Base-by-base conservation (phyloP, 371 early-diverging fungal species). In the Mucor lusitanicus region DNA sequence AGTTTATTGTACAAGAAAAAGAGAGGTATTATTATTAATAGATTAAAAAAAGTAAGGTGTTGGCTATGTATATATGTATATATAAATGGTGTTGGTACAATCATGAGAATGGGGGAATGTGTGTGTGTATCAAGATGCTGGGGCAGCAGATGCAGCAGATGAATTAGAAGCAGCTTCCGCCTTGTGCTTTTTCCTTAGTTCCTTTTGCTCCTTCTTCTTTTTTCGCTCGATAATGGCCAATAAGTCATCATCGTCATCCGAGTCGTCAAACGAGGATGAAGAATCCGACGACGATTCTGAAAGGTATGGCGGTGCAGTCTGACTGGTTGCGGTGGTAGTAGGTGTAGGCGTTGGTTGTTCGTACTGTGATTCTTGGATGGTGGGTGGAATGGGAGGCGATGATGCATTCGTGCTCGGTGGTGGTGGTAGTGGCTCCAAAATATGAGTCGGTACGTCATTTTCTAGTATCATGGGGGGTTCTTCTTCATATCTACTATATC, bases 391-490 rank as follows among this genome's bases (percentile, higher is more conserved):
- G 11, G 66, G 48, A 40, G 56, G 17, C 21, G 21, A 8, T 33
- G 33, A 33, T 30, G 30, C n/a, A n/a, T n/a, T n/a, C n/a, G 6
- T 30, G 30, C 2, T 30, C n/a, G 30, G 30, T 46, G 46, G 33
- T n/a, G 25, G 17, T 7, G 56, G 40, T 5, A 63, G 25, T 13
- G 70, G 70, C 33, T 68, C 62, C 7, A 72, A 46, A 4, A 72
- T 68, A 65, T 72, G 72, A 1, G 72, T 72, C 0, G 72, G 68
- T n/a, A 72, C 72, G 23, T 67, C 67, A 37, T 56, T 11, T 3
- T 56, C 63, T 6, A 53, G 12, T 27, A 40, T 9, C 4, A 65
- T 37, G 17, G 64, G 35, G 21, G 56, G 56, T 42, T 67, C 30
- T 27, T 56, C 32, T 23, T 44, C 33, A 4, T 21, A 11, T 17